Evolutionary conservation across 768 basidiomycete genomes (phyloP).

Genomic region (Lactarius pseudohatsudake): DNA sequence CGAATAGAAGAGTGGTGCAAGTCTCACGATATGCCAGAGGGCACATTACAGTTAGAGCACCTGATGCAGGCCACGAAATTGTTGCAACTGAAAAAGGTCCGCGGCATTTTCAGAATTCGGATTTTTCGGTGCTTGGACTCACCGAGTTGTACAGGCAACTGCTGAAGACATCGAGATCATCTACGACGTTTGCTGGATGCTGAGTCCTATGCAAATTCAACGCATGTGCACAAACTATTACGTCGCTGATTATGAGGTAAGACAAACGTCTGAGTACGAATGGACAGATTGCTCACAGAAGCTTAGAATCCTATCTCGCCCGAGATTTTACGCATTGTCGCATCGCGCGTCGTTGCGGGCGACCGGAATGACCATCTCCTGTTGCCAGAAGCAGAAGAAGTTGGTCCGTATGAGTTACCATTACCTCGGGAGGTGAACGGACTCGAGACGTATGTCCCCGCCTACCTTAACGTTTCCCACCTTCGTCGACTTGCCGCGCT

Average conservation of each 20-base stretch:
- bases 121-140: neutral
- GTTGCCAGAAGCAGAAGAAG: constrained; percentile 96
- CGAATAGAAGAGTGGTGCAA: constrained; percentile 99
- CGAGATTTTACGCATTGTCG: constrained; percentile 95
- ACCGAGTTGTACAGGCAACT: constrained; percentile 60
- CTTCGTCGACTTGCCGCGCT: constrained; percentile 84
- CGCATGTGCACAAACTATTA: constrained; percentile 99
- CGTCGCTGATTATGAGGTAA: constrained; percentile 96
- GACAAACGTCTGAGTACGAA: constrained; percentile 24
- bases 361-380: constrained; percentile 97
- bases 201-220: constrained; percentile 98
- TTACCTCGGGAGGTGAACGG: constrained; percentile 93
- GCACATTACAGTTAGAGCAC: constrained; percentile 94
- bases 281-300: constrained; percentile 19
- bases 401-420: constrained; percentile 92
- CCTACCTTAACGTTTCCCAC: constrained; percentile 88
- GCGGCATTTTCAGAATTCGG: constrained; percentile 24
- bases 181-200: constrained; percentile 99
- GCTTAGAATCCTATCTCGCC: constrained; percentile 90
- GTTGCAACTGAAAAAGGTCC: constrained; percentile 93
- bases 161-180: constrained; percentile 97
- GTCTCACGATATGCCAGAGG: constrained; percentile 99
- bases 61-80: constrained; percentile 99
- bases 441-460: constrained; percentile 93
- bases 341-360: constrained; percentile 91